A percentile compares a stretch with the other conserved stretches of the same genome.
These are phyloP conservation scores for Rhizomucor pusillus DNA, from an alignment of 371 early-diverging fungal genomes.

Conservation along the genomic window DNA sequence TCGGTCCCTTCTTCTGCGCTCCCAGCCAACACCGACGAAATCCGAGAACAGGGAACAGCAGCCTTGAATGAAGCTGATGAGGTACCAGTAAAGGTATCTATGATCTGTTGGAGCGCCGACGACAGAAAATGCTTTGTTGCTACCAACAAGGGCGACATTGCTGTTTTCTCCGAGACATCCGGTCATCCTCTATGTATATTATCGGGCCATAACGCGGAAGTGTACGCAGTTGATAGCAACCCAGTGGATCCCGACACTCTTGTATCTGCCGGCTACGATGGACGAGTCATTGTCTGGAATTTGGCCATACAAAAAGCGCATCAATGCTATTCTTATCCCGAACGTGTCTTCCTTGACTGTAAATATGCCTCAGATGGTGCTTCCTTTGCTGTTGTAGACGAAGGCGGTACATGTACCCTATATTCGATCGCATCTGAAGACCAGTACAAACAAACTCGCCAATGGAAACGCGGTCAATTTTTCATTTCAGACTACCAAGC, in stretches of 20 bases:
- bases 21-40: background rate
- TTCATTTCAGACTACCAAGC: conserved; percentile 73
- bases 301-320: conserved; percentile 21
- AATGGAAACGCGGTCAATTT: conserved; percentile 68
- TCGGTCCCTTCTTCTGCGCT: too few relatives aligned
- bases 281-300: conserved; percentile 84
- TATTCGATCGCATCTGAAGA: conserved; percentile 66
- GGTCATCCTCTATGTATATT: conserved; percentile 57
- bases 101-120: conserved; percentile 62
- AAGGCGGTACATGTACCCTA: conserved; percentile 65
- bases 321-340: conserved; percentile 26
- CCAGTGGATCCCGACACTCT: conserved; percentile 68
- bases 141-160: conserved; percentile 56
- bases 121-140: conserved; percentile 63
- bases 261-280: conserved; percentile 84
- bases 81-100: conserved; percentile 40
- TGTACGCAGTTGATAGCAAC: conserved; percentile 77
- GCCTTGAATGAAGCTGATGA: background rate
- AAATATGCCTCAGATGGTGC: conserved; percentile 57
- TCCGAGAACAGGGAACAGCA: too few relatives aligned
- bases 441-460: conserved; percentile 51
- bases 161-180: conserved; percentile 59
- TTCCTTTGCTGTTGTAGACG: conserved; percentile 68
- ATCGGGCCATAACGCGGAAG: conserved; percentile 61
- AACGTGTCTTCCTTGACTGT: conserved; percentile 45